Conservation (phyloP, 2,329 filamentous ascomycete genomes). For the Ceratocystiopsis brevicomis region DNA sequence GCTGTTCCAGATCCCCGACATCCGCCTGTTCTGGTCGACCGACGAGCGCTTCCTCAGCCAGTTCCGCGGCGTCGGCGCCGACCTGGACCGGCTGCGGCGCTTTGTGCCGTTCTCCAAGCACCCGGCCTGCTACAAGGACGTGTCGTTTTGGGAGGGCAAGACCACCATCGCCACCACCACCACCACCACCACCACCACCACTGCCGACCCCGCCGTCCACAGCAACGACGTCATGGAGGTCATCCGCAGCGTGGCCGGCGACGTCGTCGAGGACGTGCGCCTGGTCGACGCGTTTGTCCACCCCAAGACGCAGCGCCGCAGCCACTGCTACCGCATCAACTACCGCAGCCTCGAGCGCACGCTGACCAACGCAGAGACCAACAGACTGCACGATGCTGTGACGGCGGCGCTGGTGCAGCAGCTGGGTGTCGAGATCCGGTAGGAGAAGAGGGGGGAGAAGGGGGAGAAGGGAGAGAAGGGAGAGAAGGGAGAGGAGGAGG, state of each 20-base stretch:
- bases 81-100: slow-evolving; percentile 30
- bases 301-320: slow-evolving; percentile 64
- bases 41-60: slow-evolving; percentile 75
- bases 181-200: slow-evolving; percentile 17
- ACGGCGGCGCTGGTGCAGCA: slow-evolving; percentile 43
- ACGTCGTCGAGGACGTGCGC: slow-evolving; percentile 71
- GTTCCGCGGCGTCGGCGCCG: slow-evolving; percentile 45
- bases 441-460: slow-evolving; percentile 1
- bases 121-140: slow-evolving; percentile 76
- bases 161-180: slow-evolving; percentile 11
- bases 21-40: slow-evolving; percentile 84
- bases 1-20: slow-evolving; percentile 88
- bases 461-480: not conserved
- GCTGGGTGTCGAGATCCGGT: slow-evolving; percentile 65
- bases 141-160: slow-evolving; percentile 70
- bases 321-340: slow-evolving; percentile 81
- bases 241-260: slow-evolving; percentile 63
- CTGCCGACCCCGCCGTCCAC: slow-evolving; percentile 36
- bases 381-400: slow-evolving; percentile 54
- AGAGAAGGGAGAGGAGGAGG: not conserved
- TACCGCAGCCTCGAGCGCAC: slow-evolving; percentile 87
- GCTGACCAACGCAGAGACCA: slow-evolving; percentile 65
- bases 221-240: slow-evolving; percentile 98
- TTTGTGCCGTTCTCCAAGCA: slow-evolving; percentile 86
- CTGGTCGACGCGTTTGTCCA: slow-evolving; percentile 77